These are phyloP conservation scores for Pseudohalonectria lignicola DNA, from an alignment of 2,329 filamentous ascomycete species.

Conservation along the genomic window DNA sequence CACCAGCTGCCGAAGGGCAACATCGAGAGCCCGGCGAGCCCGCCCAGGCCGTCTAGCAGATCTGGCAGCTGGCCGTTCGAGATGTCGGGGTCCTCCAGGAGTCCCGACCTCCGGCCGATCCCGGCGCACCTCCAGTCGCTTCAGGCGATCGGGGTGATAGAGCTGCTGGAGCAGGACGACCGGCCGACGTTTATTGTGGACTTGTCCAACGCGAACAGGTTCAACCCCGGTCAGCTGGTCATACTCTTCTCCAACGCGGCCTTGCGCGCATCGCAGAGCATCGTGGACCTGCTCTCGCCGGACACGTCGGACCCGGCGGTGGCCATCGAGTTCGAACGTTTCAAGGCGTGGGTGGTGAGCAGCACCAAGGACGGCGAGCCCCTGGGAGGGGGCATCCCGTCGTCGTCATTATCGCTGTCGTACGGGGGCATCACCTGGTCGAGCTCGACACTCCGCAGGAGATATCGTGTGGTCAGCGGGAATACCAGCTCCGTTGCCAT, in stretches of 20 bases:
- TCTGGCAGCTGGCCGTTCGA: constrained; percentile 41
- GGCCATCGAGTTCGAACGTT: constrained; percentile 42
- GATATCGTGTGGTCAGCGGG: constrained; percentile 58
- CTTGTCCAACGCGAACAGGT: constrained; percentile 41
- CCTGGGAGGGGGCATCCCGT: constrained; percentile 39
- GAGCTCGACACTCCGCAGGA: constrained; percentile 55
- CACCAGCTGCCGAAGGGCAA: constrained; percentile 42
- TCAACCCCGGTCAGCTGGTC: constrained; percentile 40
- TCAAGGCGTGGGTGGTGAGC: constrained; percentile 59
- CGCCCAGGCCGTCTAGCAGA: constrained; percentile 29
- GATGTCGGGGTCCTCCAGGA: constrained; percentile 29
- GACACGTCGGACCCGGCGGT: constrained; percentile 30
- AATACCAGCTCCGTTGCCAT: constrained; percentile 25
- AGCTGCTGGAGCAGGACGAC: constrained; percentile 66
- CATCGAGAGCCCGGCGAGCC: constrained; percentile 30
- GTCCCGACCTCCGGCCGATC: constrained; percentile 27
- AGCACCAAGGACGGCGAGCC: constrained; percentile 40
- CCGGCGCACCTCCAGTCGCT: constrained; percentile 43
- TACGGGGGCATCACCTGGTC: constrained; percentile 62
- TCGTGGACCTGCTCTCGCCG: constrained; percentile 46
- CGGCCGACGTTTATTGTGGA: constrained; percentile 70
- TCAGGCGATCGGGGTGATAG: constrained; percentile 54
- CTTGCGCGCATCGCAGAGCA: constrained; percentile 42
- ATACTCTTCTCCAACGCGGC: constrained; percentile 60
- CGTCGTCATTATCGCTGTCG: constrained; percentile 32